Evolutionary conservation across 495 filamentous ascomycete genomes (phyloP).

Genomic region (Neurospora pannonica): DNA sequence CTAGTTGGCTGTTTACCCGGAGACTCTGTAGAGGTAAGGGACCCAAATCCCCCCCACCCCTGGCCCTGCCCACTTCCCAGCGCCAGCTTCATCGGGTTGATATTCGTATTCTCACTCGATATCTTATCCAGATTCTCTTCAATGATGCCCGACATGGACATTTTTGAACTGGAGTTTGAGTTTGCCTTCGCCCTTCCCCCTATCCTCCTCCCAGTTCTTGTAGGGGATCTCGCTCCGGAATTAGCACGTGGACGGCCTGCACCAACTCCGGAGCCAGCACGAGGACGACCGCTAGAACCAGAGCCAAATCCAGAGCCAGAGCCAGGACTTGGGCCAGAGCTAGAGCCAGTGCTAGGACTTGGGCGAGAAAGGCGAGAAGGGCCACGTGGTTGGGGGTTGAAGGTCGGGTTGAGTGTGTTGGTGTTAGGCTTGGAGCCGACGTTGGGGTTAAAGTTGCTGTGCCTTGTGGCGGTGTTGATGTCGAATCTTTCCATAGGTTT

Average conservation of each 20-base stretch:
- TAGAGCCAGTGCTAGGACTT: no score
- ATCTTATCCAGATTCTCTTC: not conserved
- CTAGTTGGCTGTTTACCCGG: no score
- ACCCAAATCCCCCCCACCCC: no score
- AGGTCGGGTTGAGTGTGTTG: not conserved
- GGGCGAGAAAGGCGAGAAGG: not conserved
- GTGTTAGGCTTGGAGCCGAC: not conserved
- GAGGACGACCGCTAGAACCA: not conserved
- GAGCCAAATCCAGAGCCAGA: not conserved
- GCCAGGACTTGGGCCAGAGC: no score
- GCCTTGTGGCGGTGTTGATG: not conserved
- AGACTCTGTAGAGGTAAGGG: no score
- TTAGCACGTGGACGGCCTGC: not conserved
- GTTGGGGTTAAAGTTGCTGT: not conserved
- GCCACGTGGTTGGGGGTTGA: not conserved
- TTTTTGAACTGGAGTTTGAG: not conserved
- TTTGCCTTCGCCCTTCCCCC: not conserved
- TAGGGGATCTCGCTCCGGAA: not conserved
- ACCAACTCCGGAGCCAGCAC: not conserved
- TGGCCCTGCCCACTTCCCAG: not conserved
- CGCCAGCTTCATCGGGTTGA: not conserved
- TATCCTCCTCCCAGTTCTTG: not conserved
- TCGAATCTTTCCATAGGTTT: not conserved
- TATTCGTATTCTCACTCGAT: not conserved
- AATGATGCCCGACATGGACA: accelerated